Base-by-base conservation (phyloP, 148 eudicot species). In the Polygonum maritimum region DNA sequence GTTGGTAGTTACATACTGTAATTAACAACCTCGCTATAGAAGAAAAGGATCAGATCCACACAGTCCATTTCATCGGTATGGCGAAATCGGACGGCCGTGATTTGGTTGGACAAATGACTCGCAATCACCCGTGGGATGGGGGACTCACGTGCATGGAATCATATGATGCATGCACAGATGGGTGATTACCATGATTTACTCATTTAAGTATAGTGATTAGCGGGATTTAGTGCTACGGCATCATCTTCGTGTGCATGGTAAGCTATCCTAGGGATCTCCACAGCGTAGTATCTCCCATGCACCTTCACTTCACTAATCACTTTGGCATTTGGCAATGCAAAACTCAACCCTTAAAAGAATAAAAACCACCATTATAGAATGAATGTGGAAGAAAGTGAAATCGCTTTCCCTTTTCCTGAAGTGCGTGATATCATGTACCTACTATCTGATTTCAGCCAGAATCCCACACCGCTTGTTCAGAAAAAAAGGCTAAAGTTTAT, bases 261-360 rank as follows among this genome's bases (percentile, higher is more conserved):
- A 62, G 39, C 39, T 62, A 31, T 62, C 69, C 36, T 62, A 62
- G 39, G 69, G 69, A 62, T 62, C 69, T 62, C 15, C 69, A 62
- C 69, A 62, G 36, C 5, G 31, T 62, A 62, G 15, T 62, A 3
- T 22, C 16, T 12, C 69, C 16, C 31, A 26, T 26, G 31, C 31
- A 26, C 31, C 31, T 26, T 26, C 31, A 26, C 31, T 26, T 26
- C 31, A 26, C 31, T 26, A 26, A 26, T 26, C 31, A 26, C 31
- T 26, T 26, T 26, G 31, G 31, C 19, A 18, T 18, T 54, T 18
- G 60, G 15, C 49, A 6, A 54, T 54, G 60, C 57, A 51, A 51
- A 51, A 4, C 15, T 51, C 16, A 14, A n/a, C 57, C 57, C 16
- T 14, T 15, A 51, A 51, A 14, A 51, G 57, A 9, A 9, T 51